These are phyloP conservation scores for Trametes meyenii DNA, from an alignment of 768 basidiomycete genomes.

Conservation along the genomic window DNA sequence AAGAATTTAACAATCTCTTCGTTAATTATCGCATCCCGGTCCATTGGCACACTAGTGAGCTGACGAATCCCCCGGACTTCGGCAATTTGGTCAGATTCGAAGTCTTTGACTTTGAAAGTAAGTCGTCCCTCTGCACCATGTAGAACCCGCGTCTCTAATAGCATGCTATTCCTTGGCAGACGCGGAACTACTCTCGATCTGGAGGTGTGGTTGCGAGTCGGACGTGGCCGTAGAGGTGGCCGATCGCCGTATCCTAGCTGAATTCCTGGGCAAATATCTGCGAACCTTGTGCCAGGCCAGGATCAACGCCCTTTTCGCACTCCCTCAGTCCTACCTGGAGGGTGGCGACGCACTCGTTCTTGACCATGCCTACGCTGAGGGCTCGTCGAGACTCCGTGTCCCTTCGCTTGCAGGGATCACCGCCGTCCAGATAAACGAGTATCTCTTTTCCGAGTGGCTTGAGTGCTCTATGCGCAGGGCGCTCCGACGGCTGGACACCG, in stretches of 20 bases:
- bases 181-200: background rate
- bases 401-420: constrained; percentile 12
- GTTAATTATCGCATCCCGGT: constrained; percentile 25
- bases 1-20: background rate
- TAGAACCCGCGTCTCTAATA: too few relatives aligned
- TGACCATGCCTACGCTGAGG: background rate
- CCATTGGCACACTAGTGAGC: constrained; percentile 19
- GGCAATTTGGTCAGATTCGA: constrained; percentile 22
- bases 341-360: background rate
- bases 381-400: background rate
- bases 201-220: background rate
- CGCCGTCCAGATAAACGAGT: constrained; percentile 24
- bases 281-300: constrained; percentile 28
- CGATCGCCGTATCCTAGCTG: constrained; percentile 6
- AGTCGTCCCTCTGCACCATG: background rate
- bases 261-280: constrained; percentile 28
- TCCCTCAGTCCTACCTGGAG: constrained; percentile 22
- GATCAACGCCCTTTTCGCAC: constrained; percentile 30
- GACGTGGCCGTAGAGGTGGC: background rate
- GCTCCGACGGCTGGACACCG: background rate
- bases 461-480: constrained; percentile 17
- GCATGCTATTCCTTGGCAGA: background rate
- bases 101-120: constrained; percentile 22
- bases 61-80: constrained; percentile 11
- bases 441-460: constrained; percentile 20